Evolutionary conservation across 176 grass and related monocot genomes (phyloP), one percentile per base, ranked within the genome.

Genomic region (barley (Hordeum vulgare)): DNA sequence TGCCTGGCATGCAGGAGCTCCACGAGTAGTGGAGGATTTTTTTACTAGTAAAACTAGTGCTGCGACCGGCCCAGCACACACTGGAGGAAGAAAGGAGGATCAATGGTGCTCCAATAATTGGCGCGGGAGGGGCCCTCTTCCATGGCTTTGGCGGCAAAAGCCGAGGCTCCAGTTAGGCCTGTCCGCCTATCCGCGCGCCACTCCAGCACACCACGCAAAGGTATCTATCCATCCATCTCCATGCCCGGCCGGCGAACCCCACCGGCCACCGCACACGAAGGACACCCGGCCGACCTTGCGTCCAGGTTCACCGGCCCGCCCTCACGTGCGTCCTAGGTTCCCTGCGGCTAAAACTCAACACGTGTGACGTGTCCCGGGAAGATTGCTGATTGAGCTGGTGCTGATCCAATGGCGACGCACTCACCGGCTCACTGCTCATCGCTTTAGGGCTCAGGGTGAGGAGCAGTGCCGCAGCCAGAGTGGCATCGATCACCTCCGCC

Each of bases 81-180:
- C 53, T 15, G 31, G 56, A 54, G 51, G 6, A 21, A 18, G 51
- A 26, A 56, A 54, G 75, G 8, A 40, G 6, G 37, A 40, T 8
- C 18, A 54, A 54, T 54, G 51, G 57, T 21, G 28, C 71, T 75
- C 17, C 74, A 86, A 86, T 90, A 83, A 90, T 86, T 86, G 83
- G 88, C 27, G 27, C 62, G 34, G 83, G 88, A n/a, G 26, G 41
- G 56, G 18, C 49, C 0, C 0, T 7, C 1, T 20, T 5, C 18
- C 53, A 6, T 56, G 53, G 53, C 53, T 56, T 56, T 56, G 7
- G 18, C 53, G 53, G 18, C 18, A 21, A 56, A 56, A 21, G 18
- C 0, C 53, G 53, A 8, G 53, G 53, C 53, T 3, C 53, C 0
- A 21, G 53, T 56, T 56, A 56, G 53, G 53, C 20, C 17, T 56